Conservation (phyloP, 208 protist species). For the Leishmania tropica region DNA sequence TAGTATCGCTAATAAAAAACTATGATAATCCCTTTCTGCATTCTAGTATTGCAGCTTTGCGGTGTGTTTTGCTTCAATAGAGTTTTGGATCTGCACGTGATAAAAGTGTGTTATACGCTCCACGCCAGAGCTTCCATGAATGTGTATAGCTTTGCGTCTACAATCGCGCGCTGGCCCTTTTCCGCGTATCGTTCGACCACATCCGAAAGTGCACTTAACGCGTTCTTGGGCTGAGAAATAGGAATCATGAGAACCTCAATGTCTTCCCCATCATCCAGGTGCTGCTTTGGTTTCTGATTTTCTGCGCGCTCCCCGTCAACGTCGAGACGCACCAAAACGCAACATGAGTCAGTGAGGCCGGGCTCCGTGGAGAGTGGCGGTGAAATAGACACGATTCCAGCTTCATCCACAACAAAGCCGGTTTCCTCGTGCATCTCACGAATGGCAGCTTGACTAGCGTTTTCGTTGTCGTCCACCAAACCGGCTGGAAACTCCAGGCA, state of each 20-base stretch:
- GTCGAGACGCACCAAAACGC: slow-evolving; percentile 51
- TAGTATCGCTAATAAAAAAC: not conserved
- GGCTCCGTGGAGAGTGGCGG: slow-evolving; percentile 58
- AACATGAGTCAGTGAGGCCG: slow-evolving; percentile 75
- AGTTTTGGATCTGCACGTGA: not conserved
- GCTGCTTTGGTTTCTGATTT: slow-evolving; percentile 59
- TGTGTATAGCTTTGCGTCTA: slow-evolving; percentile 77
- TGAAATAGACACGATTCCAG: slow-evolving; percentile 48
- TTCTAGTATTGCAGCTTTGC: not conserved
- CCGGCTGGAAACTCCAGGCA: slow-evolving; percentile 85
- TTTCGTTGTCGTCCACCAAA: slow-evolving; percentile 72
- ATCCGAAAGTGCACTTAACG: slow-evolving; percentile 27
- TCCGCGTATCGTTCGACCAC: slow-evolving; percentile 31
- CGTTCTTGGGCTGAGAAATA: slow-evolving; percentile 25
- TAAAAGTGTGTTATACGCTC: not conserved
- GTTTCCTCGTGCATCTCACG: slow-evolving; percentile 88
- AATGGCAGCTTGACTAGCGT: slow-evolving; percentile 52
- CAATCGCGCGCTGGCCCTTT: slow-evolving; percentile 32
- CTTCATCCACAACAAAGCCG: slow-evolving; percentile 53
- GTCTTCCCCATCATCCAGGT: slow-evolving; percentile 73
- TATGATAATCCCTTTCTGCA: not conserved
- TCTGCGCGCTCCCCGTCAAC: slow-evolving; percentile 53
- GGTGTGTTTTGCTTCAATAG: not conserved
- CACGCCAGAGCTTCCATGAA: slow-evolving; percentile 39
- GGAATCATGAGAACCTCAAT: slow-evolving; percentile 80